phyloP scores from a whole-genome alignment of 306 rosid species.

The Carpinus fangiana region DNA sequence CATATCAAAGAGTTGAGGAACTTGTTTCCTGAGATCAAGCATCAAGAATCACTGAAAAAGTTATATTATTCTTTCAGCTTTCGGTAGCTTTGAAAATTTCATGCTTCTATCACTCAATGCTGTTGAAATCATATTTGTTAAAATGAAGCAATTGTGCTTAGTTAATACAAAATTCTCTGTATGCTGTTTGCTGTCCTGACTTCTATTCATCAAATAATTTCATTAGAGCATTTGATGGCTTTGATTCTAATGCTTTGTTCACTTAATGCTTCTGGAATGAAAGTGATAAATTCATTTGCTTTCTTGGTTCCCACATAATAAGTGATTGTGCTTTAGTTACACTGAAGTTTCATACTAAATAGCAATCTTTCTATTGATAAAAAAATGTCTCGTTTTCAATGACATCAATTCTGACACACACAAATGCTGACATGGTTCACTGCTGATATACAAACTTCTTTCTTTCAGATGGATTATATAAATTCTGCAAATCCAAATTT shows the following conservation, averaged over 20 bases:
- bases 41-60: neutral
- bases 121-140: neutral
- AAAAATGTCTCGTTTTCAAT: neutral
- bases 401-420: neutral
- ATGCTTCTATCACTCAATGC: neutral
- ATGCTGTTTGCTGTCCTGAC: neutral
- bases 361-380: neutral
- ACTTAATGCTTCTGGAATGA: neutral
- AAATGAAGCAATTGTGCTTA: neutral
- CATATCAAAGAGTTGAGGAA: neutral
- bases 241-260: neutral
- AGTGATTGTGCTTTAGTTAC: neutral
- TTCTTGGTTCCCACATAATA: neutral
- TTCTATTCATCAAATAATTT: neutral
- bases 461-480: slow-evolving; percentile 45
- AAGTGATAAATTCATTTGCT: neutral
- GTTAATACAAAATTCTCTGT: neutral
- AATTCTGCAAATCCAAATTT: slow-evolving; percentile 44
- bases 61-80: neutral
- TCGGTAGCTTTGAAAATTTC: neutral
- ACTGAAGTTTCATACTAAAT: neutral
- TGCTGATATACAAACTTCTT: slow-evolving; percentile 10
- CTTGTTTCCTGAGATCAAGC: neutral
- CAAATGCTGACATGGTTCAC: neutral
- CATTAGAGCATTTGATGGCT: neutral